phyloP scores from a whole-genome alignment of 371 early-diverging fungal genomes.

The Syncephalastrum racemosum region DNA sequence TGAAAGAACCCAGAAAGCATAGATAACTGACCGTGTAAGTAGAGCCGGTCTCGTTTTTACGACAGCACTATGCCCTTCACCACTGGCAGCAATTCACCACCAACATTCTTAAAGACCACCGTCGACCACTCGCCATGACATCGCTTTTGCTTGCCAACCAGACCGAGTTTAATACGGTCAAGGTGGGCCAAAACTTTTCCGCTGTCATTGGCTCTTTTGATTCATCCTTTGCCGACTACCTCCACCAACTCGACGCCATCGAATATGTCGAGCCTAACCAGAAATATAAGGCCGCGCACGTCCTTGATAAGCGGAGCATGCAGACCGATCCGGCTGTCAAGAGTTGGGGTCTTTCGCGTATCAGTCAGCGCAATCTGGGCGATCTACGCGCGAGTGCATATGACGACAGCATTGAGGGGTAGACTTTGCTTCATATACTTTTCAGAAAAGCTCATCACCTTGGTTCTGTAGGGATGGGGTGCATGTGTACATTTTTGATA shows the following conservation, averaged over 20 bases:
- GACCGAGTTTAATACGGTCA: slow-evolving; percentile 9
- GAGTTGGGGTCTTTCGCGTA: slow-evolving; percentile 63
- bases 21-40: too few species aligned
- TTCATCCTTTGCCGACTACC: slow-evolving; percentile 28
- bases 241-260: slow-evolving; percentile 29
- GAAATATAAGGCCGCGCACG: slow-evolving; percentile 23
- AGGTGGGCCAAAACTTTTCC: slow-evolving; percentile 17
- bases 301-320: slow-evolving; percentile 17
- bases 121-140: too few species aligned
- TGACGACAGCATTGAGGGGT: slow-evolving; percentile 51
- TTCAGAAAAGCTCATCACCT: slow-evolving; percentile 2
- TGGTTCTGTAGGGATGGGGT: slow-evolving; percentile 49
- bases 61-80: too few species aligned
- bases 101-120: too few species aligned
- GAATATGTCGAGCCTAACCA: slow-evolving; percentile 57
- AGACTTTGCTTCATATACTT: background rate
- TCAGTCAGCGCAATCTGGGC: slow-evolving; percentile 41
- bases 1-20: too few species aligned
- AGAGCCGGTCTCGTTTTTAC: too few species aligned
- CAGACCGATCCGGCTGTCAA: slow-evolving; percentile 23
- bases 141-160: background rate
- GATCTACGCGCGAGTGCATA: slow-evolving; percentile 37
- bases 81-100: too few species aligned
- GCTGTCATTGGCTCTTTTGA: slow-evolving; percentile 26
- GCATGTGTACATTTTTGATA: slow-evolving; percentile 71